Percentiles rank a stretch among this genome's conserved stretches.
Conservation (phyloP, 768 basidiomycete genomes). For the Chalciporus sphaerocephalus region DNA sequence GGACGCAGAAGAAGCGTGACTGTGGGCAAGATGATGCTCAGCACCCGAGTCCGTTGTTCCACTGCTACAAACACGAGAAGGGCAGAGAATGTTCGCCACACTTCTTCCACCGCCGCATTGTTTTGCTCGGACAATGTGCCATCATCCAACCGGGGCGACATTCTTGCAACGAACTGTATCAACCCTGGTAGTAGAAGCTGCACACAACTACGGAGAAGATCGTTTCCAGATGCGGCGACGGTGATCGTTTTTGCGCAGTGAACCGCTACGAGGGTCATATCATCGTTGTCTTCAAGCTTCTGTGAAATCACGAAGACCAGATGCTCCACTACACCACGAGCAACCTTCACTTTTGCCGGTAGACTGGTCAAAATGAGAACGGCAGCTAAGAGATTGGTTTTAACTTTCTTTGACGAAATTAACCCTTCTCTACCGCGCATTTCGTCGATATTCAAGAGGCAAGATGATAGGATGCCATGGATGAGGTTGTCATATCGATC, state of each 20-base stretch:
- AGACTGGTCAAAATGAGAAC: constrained; percentile 83
- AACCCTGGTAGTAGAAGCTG: constrained; percentile 73
- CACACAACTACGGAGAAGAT: constrained; percentile 65
- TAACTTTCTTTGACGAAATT: constrained; percentile 77
- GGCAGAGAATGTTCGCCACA: constrained; percentile 73
- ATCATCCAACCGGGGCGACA: constrained; percentile 59
- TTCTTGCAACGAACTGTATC: constrained; percentile 73
- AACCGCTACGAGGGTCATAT: constrained; percentile 81
- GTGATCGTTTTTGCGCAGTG: constrained; percentile 88
- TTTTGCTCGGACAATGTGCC: constrained; percentile 53
- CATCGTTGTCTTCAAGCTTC: constrained; percentile 63
- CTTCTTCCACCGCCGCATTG: constrained; percentile 64
- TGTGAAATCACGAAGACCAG: constrained; percentile 81
- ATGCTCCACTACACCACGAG: constrained; percentile 75
- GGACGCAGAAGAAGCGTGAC: constrained; percentile 66
- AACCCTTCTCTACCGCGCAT: constrained; percentile 83
- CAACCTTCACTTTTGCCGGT: constrained; percentile 61
- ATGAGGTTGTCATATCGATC: constrained; percentile 57
- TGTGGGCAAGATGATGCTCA: constrained; percentile 73
- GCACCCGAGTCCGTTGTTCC: constrained; percentile 55
- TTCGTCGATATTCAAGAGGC: constrained; percentile 81
- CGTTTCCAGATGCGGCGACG: constrained; percentile 63
- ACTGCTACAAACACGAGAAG: constrained; percentile 56
- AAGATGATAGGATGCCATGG: constrained; percentile 82
- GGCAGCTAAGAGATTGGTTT: constrained; percentile 82